A percentile compares a stretch with the other conserved stretches of the same genome.
Conservation (phyloP, 164 flowering plant genomes). For the Dillenia turbinata region DNA sequence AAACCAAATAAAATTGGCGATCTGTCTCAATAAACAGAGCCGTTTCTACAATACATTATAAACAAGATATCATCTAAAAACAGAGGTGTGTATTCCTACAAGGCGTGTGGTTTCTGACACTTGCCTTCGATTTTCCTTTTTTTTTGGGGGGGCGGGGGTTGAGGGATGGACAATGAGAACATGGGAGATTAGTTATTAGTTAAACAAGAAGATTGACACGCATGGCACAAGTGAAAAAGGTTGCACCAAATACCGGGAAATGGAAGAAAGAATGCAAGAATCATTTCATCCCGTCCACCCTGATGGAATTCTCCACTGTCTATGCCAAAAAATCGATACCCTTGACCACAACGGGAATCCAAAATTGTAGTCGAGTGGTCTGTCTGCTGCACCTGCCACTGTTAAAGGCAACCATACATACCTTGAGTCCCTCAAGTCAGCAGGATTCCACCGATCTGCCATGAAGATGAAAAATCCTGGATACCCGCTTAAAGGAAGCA, state of each 20-base stretch:
- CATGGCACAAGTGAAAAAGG: background rate
- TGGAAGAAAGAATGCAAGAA: no score
- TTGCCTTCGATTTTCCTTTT: no score
- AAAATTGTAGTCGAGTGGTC: slow-evolving; percentile 74
- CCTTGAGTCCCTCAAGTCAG: slow-evolving; percentile 80
- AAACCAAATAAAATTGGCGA: no score
- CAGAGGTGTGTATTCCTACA: no score
- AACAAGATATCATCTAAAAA: no score
- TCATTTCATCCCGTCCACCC: slow-evolving; percentile 25
- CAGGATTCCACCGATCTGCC: slow-evolving; percentile 95
- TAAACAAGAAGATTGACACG: background rate
- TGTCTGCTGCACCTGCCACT: slow-evolving; percentile 77
- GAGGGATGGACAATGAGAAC: no score
- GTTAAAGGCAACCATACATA: slow-evolving; percentile 89
- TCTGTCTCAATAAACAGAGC: no score
- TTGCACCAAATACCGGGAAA: no score
- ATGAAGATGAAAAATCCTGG: slow-evolving; percentile 73
- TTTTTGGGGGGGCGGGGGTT: no score
- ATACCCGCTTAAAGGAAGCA: slow-evolving; percentile 59
- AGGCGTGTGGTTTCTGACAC: no score
- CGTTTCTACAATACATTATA: no score
- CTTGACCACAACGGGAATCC: slow-evolving; percentile 96
- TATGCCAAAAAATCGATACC: slow-evolving; percentile 96
- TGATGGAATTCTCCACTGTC: slow-evolving; percentile 76
- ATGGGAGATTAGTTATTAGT: background rate